Percentiles rank a stretch among this genome's conserved stretches.
Evolutionary conservation across 306 rosid species (phyloP).

Genomic region (Castanea mollissima): DNA sequence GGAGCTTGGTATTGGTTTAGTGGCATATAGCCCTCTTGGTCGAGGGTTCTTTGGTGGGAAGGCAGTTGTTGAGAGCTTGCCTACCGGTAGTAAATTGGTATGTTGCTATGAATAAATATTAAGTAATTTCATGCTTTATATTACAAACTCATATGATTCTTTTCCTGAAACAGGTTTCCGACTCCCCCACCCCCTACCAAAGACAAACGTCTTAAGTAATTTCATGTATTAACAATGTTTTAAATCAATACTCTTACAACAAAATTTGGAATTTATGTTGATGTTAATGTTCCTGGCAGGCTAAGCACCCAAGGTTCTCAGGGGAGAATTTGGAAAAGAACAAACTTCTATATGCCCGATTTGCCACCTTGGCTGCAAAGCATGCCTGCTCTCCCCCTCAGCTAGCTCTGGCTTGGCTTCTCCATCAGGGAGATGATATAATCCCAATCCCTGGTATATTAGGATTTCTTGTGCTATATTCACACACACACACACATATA

Average conservation of each 20-base stretch:
- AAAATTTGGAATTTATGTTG: conserved; percentile 10
- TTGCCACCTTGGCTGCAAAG: conserved; percentile 46
- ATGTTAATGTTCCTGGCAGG: conserved; percentile 26
- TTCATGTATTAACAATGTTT: too few species aligned
- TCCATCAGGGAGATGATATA: conserved; percentile 62
- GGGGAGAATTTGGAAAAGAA: conserved; percentile 68
- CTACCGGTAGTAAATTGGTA: conserved; percentile 55
- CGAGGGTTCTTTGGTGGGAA: conserved; percentile 70
- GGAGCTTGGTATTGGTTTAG: conserved; percentile 70
- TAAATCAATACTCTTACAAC: background rate
- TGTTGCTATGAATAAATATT: background rate
- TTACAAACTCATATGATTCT: too few species aligned
- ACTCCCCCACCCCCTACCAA: too few species aligned
- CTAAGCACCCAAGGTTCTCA: conserved; percentile 62
- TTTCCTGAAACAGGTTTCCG: too few species aligned
- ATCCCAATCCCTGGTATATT: conserved; percentile 71
- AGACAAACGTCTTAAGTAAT: too few species aligned
- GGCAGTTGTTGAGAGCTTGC: conserved; percentile 52
- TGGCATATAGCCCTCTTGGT: conserved; percentile 70
- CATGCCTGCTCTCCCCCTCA: conserved; percentile 59
- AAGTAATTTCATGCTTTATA: too few species aligned
- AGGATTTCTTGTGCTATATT: background rate
- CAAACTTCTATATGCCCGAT: conserved; percentile 40
- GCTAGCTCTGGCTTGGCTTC: conserved; percentile 69
- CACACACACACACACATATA: background rate